A percentile compares a stretch with the other conserved stretches of the same genome.
Evolutionary conservation across 164 flowering plant genomes (phyloP).

Genomic region (Taxillus chinensis): DNA sequence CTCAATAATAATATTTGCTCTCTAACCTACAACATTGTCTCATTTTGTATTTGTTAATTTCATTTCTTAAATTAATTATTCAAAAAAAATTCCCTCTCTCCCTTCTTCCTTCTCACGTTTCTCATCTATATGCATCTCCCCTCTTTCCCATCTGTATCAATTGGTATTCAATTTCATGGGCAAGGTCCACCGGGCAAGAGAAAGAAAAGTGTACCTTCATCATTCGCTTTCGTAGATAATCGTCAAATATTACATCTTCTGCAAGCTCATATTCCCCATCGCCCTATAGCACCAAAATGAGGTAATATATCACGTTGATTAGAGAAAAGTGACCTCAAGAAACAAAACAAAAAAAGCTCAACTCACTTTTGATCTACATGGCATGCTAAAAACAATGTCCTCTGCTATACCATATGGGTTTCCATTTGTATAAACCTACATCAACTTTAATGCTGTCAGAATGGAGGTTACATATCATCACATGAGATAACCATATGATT

Average conservation of each 20-base stretch:
- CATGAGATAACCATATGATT: no score
- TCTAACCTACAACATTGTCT: no score
- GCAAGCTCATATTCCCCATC: slow-evolving; percentile 92
- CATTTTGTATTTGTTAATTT: no score
- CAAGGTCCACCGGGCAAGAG: background rate
- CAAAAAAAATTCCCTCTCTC: no score
- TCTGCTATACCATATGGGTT: slow-evolving; percentile 96
- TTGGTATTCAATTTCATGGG: background rate
- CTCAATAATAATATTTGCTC: no score
- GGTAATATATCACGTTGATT: background rate
- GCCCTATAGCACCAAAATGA: slow-evolving; percentile 35
- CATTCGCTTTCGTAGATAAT: slow-evolving; percentile 63
- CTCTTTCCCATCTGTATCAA: no score
- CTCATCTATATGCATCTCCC: background rate
- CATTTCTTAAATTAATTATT: no score
- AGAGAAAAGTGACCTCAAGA: background rate
- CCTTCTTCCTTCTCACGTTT: no score
- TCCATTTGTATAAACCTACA: slow-evolving; percentile 81
- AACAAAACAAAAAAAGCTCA: background rate
- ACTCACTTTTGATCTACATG: slow-evolving; percentile 89
- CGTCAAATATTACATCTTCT: slow-evolving; percentile 69
- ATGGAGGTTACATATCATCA: background rate
- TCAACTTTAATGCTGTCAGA: slow-evolving; percentile 9
- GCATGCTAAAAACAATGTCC: slow-evolving; percentile 96
- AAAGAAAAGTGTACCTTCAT: slow-evolving; percentile 39